Evolutionary conservation across 1,284 basidiomycete genomes (phyloP).

Genomic region (Trametes sp.): DNA sequence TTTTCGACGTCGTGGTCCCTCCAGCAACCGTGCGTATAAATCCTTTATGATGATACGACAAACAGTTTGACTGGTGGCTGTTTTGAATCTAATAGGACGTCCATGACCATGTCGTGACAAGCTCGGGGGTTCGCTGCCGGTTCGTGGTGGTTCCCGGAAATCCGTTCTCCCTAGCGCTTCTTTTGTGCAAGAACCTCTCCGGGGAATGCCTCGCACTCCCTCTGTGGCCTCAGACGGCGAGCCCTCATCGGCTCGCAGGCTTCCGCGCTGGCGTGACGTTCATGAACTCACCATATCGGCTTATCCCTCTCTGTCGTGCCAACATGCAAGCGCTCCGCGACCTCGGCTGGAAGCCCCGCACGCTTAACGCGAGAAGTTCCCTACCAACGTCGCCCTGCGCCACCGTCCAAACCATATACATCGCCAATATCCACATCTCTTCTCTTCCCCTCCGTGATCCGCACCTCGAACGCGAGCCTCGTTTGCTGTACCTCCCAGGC

Average conservation of each 20-base stretch:
- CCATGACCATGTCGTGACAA: background rate
- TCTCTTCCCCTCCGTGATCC: background rate
- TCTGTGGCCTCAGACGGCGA: background rate
- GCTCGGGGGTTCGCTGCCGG: background rate
- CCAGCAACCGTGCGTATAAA: background rate
- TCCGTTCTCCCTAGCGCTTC: conserved; percentile 5
- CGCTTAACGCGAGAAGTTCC: background rate
- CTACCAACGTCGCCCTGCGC: background rate
- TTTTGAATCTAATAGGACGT: background rate
- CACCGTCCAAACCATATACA: background rate
- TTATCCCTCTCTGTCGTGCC: background rate
- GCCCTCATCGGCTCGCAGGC: background rate
- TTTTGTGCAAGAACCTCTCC: background rate
- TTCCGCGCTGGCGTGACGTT: background rate
- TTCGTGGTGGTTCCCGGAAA: background rate
- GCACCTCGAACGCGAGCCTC: background rate
- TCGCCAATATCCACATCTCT: background rate
- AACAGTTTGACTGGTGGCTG: too few relatives aligned
- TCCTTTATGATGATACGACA: background rate
- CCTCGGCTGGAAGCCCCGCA: background rate
- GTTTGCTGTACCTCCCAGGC: background rate
- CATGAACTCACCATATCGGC: background rate
- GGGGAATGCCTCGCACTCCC: background rate
- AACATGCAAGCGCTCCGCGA: background rate
- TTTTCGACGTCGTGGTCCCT: background rate